Evolutionary conservation across 495 filamentous ascomycete species (phyloP), one percentile per base, ranked within the genome.

Genomic region (Pyronema domesticum): DNA sequence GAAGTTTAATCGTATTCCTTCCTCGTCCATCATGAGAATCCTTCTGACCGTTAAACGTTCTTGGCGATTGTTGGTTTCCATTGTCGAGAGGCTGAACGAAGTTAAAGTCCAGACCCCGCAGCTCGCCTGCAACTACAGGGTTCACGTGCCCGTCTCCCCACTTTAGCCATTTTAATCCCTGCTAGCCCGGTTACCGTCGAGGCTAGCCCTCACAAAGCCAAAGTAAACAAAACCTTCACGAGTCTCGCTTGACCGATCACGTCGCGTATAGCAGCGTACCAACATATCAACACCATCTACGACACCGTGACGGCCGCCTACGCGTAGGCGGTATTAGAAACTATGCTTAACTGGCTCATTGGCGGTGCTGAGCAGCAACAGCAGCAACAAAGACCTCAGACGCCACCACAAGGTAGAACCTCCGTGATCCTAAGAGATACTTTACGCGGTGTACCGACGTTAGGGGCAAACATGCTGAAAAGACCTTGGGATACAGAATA

Each of bases 271-370:
- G 15, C 15, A 42, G 15, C 1, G 15, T 17, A 42, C 39, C 39
- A 42, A 13, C 15, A 42, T 42, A 42, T 42, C 39, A 17, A 13
- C 39, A 42, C 39, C 39, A 42, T 42, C 39, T 42, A 13, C 15
- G 39, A 42, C 39, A 42, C 39, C 39, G 39, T 42, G 39, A 42
- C 11, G 15, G 6, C 11, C 39, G 39, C 39, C 39, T 17, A 42
- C 23, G 23, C 23, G 23, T 30, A 42, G 15, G 39, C 39, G 15
- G 11, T 17, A 17, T 58, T 46, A 39, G 37, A 51, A 51, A 64
- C 14, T 8, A 71, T 71, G 69, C 58, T 71, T 11, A 70, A 58
- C 42, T 71, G 69, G 69, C 58, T 71, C 13, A 67, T 62, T 39
- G 68, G 69, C 17, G 65, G 62, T 39, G 56, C 55, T 1, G 44